Conservation (phyloP, 345 rosid genomes). For the Gossypium turneri region DNA sequence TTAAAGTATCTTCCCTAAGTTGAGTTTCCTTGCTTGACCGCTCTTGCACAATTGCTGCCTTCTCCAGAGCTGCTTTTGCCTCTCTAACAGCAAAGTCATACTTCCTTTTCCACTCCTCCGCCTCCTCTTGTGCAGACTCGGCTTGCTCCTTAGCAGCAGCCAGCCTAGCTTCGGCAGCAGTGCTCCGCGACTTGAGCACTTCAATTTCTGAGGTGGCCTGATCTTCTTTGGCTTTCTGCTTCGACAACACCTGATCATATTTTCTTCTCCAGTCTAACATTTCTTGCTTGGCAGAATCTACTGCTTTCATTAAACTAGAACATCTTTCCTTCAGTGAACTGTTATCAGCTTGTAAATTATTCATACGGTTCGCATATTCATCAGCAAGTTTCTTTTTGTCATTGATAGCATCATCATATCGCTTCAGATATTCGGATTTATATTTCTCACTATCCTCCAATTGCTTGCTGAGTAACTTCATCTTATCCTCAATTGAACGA, state of each 20-base stretch:
- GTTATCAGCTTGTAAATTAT: slow-evolving; percentile 69
- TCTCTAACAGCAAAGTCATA: slow-evolving; percentile 83
- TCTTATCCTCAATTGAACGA: slow-evolving; percentile 80
- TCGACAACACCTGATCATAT: slow-evolving; percentile 56
- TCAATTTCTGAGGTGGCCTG: slow-evolving; percentile 72
- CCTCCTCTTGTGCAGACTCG: slow-evolving; percentile 84
- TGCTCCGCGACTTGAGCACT: slow-evolving; percentile 68
- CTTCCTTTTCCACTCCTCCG: slow-evolving; percentile 90
- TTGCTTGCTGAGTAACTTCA: slow-evolving; percentile 70
- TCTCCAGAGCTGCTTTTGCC: slow-evolving; percentile 86
- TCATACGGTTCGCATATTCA: slow-evolving; percentile 65
- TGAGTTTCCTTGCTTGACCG: slow-evolving; percentile 74
- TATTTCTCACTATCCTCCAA: slow-evolving; percentile 83
- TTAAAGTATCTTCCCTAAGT: slow-evolving; percentile 76
- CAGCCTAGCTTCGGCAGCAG: slow-evolving; percentile 93
- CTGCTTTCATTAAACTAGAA: slow-evolving; percentile 61
- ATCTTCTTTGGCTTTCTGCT: slow-evolving; percentile 75
- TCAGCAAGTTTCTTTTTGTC: slow-evolving; percentile 90
- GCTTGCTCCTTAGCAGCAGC: slow-evolving; percentile 93
- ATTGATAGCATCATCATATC: slow-evolving; percentile 88
- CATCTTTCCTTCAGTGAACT: slow-evolving; percentile 78
- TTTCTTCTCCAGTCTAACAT: slow-evolving; percentile 71
- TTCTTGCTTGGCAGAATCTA: slow-evolving; percentile 76
- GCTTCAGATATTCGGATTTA: slow-evolving; percentile 77
- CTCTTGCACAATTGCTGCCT: slow-evolving; percentile 84